phyloP scores from a whole-genome alignment of 208 protist species.

The Herpetomonas samuelpessoai region DNA sequence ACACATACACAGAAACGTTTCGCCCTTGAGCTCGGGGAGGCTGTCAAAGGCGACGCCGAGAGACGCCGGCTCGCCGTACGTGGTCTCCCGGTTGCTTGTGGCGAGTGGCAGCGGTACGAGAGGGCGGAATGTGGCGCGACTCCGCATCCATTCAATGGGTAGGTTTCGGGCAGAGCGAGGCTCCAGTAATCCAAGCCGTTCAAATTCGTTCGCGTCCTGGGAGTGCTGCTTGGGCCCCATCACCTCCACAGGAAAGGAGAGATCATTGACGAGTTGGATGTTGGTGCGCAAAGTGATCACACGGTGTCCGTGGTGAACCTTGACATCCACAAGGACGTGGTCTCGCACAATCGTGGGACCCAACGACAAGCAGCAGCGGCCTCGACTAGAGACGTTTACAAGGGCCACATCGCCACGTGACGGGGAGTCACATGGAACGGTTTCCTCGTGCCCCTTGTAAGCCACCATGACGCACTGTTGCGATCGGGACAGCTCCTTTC shows the following conservation, averaged over 20 bases:
- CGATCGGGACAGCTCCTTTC: conserved; percentile 42
- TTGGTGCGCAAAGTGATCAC: conserved; percentile 40
- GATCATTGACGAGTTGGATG: conserved; percentile 46
- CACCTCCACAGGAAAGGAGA: conserved; percentile 36
- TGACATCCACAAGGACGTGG: conserved; percentile 55
- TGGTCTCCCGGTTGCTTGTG: background rate
- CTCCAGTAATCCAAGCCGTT: background rate
- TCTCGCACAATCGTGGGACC: conserved; percentile 13
- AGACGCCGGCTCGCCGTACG: conserved; percentile 15
- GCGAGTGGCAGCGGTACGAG: background rate
- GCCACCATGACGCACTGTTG: conserved; percentile 54
- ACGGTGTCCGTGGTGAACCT: conserved; percentile 32
- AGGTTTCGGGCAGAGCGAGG: conserved; percentile 3
- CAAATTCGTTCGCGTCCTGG: conserved; percentile 9
- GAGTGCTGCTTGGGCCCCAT: conserved; percentile 5
- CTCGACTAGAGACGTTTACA: conserved; percentile 10
- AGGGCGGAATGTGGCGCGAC: background rate
- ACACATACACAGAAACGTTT: conserved; percentile 51
- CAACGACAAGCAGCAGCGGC: conserved; percentile 10
- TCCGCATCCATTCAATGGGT: conserved; percentile 24
- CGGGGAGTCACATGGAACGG: background rate
- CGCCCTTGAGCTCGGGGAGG: conserved; percentile 36
- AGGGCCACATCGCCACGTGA: background rate
- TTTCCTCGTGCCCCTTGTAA: background rate
- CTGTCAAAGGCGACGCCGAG: conserved; percentile 65